Base-by-base conservation (phyloP, 139 green algal genomes). In the Ulvella scutata region DNA sequence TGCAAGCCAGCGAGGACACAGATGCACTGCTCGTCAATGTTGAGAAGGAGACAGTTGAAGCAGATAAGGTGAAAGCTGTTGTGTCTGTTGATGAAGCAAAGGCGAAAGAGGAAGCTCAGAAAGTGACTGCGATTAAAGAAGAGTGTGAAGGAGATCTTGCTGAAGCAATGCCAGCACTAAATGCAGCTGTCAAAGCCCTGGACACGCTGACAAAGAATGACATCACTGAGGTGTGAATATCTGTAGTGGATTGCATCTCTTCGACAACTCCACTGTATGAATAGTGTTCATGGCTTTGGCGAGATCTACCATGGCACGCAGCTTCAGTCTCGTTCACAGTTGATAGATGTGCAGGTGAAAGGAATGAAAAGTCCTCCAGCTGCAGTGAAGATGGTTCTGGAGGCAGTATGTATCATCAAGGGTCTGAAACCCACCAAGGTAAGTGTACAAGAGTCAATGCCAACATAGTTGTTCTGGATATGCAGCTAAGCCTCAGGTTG, bases 161-260 rank as follows among this genome's bases (percentile, higher is more conserved):
- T 4, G 76, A 85, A 72, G 88, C 89, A 10, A 83, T 93, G 84
- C 89, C 89, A 6, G 61, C 87, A 61, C 82, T 94, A 33, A 76
- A 94, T 72, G 80, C 75, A 3, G 88, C 89, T 4, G 72, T 94
- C 4, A 37, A 81, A 61, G 87, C 86, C 35, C 84, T 94, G 3
- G 79, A 93, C 80, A 94, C 87, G n/a, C 81, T 94, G 6, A 94
- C 86, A 40, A 91, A 90, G 77, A 82, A 80, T 13, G 89, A 94
- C 84, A 90, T 94, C 79, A 89, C 84, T 6, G 88, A 94, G 79
- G 86, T 92, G 17, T 29, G 31, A 26, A 59, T 59, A n/a, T n/a
- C n/a, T n/a, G n/a, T n/a, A n/a, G n/a, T n/a, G n/a, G n/a, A n/a
- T n/a, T n/a, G n/a, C n/a, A n/a, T n/a, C n/a, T n/a, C n/a, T n/a